Evolutionary conservation across 306 rosid species (phyloP), one percentile per base, ranked within the genome.

Genomic region (Prunus salicina): DNA sequence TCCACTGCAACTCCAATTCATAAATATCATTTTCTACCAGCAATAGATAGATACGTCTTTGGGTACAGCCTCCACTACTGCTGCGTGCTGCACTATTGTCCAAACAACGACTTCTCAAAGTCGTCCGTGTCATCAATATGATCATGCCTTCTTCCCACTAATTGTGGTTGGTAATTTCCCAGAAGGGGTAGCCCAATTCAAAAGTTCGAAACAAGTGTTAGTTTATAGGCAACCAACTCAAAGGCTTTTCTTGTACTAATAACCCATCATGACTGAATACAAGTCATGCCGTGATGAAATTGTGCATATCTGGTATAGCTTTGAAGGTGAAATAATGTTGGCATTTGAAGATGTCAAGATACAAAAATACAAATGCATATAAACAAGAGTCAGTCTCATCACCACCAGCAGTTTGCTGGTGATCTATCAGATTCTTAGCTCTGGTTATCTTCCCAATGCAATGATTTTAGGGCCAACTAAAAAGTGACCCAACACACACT

Each of bases 331-430:
- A 52, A 57, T 25, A 70, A 49, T 19, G 16, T n/a, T 19, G 52
- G 13, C 52, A 3, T 32, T 50, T 12, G 71, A 25, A 75, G 57
- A 73, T 34, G 22, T 16, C 30, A 46, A 20, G 49, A 69, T 10
- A 61, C 45, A 51, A 77, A 30, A 65, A 72, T 62, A 68, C 67
- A 43, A 52, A 72, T 57, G 78, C 80, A 65, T 62, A 55, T 52
- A 67, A 76, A 77, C 73, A 77, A 52, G 18, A 65, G 14, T 8
- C 41, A 65, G 14, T 12, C 51, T 51, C 74, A 24, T 30, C 12
- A 51, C 62, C 60, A 57, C 80, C 75, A 27, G 4, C 63, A 41
- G 46, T 30, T 73, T 22, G 41, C 25, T 78, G 66, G 16, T 57
- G 64, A 34, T 34, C 8, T 32, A 64, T 77, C 72, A 51, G 10